These are phyloP conservation scores for Alloascoidea hylecoeti DNA, from an alignment of 805 yeast species.

Conservation along the genomic window DNA sequence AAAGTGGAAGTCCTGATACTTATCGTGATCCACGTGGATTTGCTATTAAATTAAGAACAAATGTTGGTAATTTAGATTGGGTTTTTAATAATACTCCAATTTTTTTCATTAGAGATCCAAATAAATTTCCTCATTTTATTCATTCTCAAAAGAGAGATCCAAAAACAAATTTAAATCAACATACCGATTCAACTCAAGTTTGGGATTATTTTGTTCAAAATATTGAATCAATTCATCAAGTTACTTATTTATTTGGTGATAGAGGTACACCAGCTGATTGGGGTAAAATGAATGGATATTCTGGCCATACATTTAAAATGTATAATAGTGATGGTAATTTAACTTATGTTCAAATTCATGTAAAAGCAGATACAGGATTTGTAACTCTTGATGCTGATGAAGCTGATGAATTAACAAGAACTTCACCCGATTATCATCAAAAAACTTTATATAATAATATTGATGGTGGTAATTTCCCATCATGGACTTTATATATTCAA, in stretches of 20 bases:
- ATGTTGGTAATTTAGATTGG: constrained; percentile 58
- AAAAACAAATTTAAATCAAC: constrained; percentile 35
- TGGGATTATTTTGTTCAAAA: constrained; percentile 46
- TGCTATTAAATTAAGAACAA: constrained; percentile 50
- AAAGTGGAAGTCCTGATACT: constrained; percentile 50
- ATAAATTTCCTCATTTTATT: constrained; percentile 49
- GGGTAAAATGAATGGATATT: constrained; percentile 46
- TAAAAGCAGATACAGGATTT: constrained; percentile 35
- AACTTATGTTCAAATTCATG: constrained; percentile 43
- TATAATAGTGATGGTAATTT: constrained; percentile 32
- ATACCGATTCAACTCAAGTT: constrained; percentile 31
- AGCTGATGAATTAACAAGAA: constrained; percentile 29
- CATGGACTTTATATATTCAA: constrained; percentile 40
- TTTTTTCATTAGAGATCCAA: constrained; percentile 49
- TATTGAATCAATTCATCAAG: constrained; percentile 43
- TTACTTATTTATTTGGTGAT: constrained; percentile 40
- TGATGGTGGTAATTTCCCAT: constrained; percentile 32
- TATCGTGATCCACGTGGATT: constrained; percentile 63
- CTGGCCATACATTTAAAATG: constrained; percentile 55
- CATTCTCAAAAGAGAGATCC: constrained; percentile 65
- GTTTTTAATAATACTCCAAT: constrained; percentile 63
- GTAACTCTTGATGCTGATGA: constrained; percentile 29
- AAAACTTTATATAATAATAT: constrained; percentile 29
- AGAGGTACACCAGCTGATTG: constrained; percentile 44
- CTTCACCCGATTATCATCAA: constrained; percentile 35